These are phyloP conservation scores for Alternaria infectoria DNA, from an alignment of 2,329 filamentous ascomycete genomes.

Conservation along the genomic window DNA sequence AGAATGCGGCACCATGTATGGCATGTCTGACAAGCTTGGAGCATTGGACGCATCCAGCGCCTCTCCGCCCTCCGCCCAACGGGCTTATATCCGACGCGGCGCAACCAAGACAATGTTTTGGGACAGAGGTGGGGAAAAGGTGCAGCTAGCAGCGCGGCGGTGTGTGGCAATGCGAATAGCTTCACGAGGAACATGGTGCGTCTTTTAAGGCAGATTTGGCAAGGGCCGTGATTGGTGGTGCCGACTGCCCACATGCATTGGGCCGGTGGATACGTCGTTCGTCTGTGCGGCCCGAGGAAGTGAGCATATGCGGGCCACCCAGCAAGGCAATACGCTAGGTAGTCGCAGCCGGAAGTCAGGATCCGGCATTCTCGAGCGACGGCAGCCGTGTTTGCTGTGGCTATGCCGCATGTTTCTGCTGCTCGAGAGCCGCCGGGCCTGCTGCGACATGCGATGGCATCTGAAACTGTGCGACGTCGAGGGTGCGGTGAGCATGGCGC, in stretches of 20 bases:
- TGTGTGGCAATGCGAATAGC: slow-evolving; percentile 11
- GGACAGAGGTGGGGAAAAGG: not conserved
- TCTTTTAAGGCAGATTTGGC: slow-evolving; percentile 2
- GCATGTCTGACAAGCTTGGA: not conserved
- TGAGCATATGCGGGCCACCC: slow-evolving; percentile 5
- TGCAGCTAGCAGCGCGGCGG: slow-evolving; percentile 4
- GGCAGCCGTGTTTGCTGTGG: slow-evolving; percentile 8
- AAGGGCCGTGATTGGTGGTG: slow-evolving; percentile 6
- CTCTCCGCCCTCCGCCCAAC: not conserved
- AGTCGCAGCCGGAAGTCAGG: slow-evolving; percentile 14
- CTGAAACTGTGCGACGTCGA: slow-evolving; percentile 25
- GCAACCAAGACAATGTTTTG: not conserved
- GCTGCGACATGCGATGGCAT: not conserved
- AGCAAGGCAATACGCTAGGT: slow-evolving; percentile 9
- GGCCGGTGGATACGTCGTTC: not conserved
- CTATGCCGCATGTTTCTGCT: not conserved
- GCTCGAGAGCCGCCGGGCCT: not conserved
- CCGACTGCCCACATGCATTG: not conserved
- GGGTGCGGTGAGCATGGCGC: slow-evolving; percentile 9
- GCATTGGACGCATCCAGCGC: not conserved
- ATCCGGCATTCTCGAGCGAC: slow-evolving; percentile 20
- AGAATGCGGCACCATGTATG: not conserved
- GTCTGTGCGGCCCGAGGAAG: slow-evolving; percentile 14
- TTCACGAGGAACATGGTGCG: slow-evolving; percentile 2
- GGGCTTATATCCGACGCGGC: not conserved